These are phyloP conservation scores for Amyloporia xantha DNA, from an alignment of 768 basidiomycete genomes.

Conservation along the genomic window DNA sequence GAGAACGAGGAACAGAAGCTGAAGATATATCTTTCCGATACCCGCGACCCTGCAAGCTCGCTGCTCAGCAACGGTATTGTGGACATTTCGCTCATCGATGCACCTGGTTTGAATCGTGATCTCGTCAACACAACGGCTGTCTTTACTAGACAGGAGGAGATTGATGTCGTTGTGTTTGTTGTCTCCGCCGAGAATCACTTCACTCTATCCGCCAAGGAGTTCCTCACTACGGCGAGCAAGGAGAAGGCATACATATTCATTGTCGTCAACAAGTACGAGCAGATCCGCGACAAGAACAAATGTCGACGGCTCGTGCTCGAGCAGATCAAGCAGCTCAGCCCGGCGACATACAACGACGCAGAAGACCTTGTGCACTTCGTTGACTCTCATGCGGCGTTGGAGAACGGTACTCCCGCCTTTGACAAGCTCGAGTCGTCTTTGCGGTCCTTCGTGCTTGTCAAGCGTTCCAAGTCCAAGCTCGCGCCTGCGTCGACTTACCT, in stretches of 20 bases:
- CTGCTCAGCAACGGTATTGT: slow-evolving; percentile 93
- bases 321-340: slow-evolving; percentile 89
- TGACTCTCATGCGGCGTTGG: slow-evolving; percentile 75
- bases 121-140: slow-evolving; percentile 90
- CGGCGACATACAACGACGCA: slow-evolving; percentile 86
- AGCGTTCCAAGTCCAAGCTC: slow-evolving; percentile 94
- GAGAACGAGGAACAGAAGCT: slow-evolving; percentile 66
- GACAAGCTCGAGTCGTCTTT: slow-evolving; percentile 84
- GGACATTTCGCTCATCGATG: slow-evolving; percentile 97
- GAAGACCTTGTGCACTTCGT: slow-evolving; percentile 97
- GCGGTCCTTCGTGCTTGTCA: slow-evolving; percentile 91
- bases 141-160: slow-evolving; percentile 94
- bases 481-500: slow-evolving; percentile 91
- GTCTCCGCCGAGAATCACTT: slow-evolving; percentile 99
- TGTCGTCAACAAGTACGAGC: slow-evolving; percentile 97
- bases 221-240: slow-evolving; percentile 85
- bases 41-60: slow-evolving; percentile 69
- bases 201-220: slow-evolving; percentile 91
- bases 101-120: slow-evolving; percentile 95
- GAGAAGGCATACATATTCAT: slow-evolving; percentile 99
- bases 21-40: slow-evolving; percentile 86
- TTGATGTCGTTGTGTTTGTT: slow-evolving; percentile 97
- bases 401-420: slow-evolving; percentile 64
- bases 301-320: slow-evolving; percentile 85
- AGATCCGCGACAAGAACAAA: slow-evolving; percentile 92